Evolutionary conservation across 2,329 filamentous ascomycete genomes (phyloP), one percentile per base, ranked within the genome.

Genomic region (Epichloe glyceriae): DNA sequence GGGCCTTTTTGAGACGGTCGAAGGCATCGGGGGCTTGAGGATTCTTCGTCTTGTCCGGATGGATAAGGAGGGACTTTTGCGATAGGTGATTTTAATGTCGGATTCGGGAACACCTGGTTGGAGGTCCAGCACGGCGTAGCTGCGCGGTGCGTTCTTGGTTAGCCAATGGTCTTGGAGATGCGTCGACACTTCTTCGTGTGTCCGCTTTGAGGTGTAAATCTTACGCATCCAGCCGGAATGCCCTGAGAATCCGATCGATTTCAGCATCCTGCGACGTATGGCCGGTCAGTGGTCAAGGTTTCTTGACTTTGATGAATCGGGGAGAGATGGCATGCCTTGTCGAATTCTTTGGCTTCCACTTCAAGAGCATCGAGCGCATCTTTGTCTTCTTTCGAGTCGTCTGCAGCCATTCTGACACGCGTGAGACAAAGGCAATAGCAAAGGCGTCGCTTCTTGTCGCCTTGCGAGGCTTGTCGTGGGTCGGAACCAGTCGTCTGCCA

Each of bases 11-110:
- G 30, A 98, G 78, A 10, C 91, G 83, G 70, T 98, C 93, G 64
- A 98, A 98, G 57, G 93, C 93, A 61, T 97, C 93, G 3, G 93
- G 91, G 0, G 93, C 93, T 46, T 76, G 79, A 0, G 88, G 85
- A 64, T 98, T 97, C 62, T 83, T 83, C 51, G 93, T 96, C 69
- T 98, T 98, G 74, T 98, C 93, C 6, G 93, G 93, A 73, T 98
- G 93, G 73, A 98, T 97, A 46, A 98, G 82, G 52, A 98, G 83
- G n/a, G 93, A 98, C 70, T 96, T 97, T 88, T 90, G 74, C 93
- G 90, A 72, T 97, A 98, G 58, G 80, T 80, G 59, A 84, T 74
- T 71, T 96, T 97, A 75, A 98, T 97, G 71, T 97, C 93, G 53
- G 88, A 90, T 60, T 97, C 91, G 51, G 93, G 82, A 19, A 97